Percentiles rank a stretch among this genome's conserved stretches.
phyloP scores from a whole-genome alignment of 352 stramenopile genomes.

The Thalassiosira sp. region DNA sequence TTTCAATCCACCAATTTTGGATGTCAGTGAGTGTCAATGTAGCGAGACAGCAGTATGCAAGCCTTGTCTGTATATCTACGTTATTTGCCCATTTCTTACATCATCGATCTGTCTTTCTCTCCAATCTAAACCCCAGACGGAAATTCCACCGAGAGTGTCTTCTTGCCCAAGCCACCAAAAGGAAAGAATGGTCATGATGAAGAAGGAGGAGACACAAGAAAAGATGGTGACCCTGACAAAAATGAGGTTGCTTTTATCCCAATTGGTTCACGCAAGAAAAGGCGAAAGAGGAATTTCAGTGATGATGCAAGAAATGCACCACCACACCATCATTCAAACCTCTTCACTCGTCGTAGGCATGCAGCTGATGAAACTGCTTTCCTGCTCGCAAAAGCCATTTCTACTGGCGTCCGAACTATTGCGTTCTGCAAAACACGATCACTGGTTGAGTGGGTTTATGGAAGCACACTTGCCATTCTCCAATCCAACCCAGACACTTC shows the following conservation, averaged over 20 bases:
- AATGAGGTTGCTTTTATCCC: conserved; percentile 7
- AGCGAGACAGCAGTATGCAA: too few species aligned
- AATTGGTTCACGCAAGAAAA: conserved; percentile 28
- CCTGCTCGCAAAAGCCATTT: conserved; percentile 90
- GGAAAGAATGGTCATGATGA: conserved; percentile 6
- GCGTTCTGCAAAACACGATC: conserved; percentile 95
- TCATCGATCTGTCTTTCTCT: too few species aligned
- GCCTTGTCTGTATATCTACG: too few species aligned
- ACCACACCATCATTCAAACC: conserved; percentile 10
- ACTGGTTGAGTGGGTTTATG: conserved; percentile 86
- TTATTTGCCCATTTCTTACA: too few species aligned
- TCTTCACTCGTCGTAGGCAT: conserved; percentile 57
- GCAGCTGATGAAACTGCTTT: conserved; percentile 85
- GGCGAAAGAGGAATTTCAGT: conserved; percentile 14
- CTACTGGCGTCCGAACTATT: conserved; percentile 89
- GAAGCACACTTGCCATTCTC: conserved; percentile 60
- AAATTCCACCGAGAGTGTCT: conserved; percentile 47
- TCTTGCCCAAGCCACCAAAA: conserved; percentile 42
- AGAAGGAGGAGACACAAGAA: neutral
- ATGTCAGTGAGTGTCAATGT: conserved; percentile 44
- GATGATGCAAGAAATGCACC: conserved; percentile 8
- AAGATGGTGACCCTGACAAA: neutral
- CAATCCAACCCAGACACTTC: conserved; percentile 46
- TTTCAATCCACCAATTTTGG: conserved; percentile 89
- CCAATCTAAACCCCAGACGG: too few species aligned